Conservation (phyloP, 2,329 filamentous ascomycete genomes). For the Scedosporium dehoogii region DNA sequence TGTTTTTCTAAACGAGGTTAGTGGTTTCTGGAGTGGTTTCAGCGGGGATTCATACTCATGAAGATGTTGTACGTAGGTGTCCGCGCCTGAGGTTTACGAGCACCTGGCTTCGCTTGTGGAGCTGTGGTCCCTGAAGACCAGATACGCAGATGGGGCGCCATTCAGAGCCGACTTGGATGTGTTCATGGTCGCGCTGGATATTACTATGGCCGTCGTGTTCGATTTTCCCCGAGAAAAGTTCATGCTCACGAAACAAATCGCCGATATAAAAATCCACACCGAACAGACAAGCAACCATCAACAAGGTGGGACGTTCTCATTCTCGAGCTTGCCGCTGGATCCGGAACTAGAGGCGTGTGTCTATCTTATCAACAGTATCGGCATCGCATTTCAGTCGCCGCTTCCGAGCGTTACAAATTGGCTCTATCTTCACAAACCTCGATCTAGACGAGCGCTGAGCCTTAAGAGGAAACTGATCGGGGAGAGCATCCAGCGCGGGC, state of each 20-base stretch:
- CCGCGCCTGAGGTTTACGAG: conserved; percentile 22
- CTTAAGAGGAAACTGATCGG: conserved; percentile 20
- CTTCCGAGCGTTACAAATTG: conserved; percentile 17
- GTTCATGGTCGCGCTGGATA: conserved; percentile 20
- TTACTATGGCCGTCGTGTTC: conserved; percentile 20
- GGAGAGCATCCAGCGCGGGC: conserved; percentile 12
- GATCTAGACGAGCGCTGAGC: conserved; percentile 17
- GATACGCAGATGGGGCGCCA: conserved; percentile 16
- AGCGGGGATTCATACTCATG: neutral
- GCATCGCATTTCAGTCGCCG: conserved; percentile 19
- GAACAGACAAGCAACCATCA: conserved; percentile 15
- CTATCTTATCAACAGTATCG: conserved; percentile 18
- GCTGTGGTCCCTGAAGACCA: conserved; percentile 23
- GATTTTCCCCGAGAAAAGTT: too few relatives aligned
- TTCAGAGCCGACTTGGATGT: conserved; percentile 19
- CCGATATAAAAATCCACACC: conserved; percentile 15
- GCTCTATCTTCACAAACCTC: conserved; percentile 17
- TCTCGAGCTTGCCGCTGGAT: neutral
- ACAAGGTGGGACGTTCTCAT: conserved; percentile 7
- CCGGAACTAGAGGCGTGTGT: conserved; percentile 13
- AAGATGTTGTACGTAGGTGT: neutral
- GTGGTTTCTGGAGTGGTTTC: neutral
- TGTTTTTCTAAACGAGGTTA: conserved; percentile 22
- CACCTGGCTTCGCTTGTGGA: conserved; percentile 19
- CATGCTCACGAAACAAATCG: conserved; percentile 4